Conservation (phyloP, 305 asterid genomes). For the Solanum aculeatissimum region DNA sequence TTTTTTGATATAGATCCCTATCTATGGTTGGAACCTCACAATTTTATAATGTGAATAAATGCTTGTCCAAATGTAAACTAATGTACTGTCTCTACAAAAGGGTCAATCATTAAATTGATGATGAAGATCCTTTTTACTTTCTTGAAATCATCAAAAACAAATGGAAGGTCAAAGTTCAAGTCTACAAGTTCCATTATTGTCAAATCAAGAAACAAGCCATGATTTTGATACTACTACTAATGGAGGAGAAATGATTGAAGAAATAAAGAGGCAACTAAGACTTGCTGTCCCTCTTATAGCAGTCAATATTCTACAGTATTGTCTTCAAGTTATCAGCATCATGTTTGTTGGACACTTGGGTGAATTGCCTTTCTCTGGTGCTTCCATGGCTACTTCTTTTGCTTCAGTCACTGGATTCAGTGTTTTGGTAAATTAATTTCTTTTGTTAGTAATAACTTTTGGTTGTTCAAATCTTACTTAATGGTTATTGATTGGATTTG, state of each 20-base stretch:
- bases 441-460: background rate
- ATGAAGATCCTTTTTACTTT: background rate
- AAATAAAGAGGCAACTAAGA: conserved; percentile 33
- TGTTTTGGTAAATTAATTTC: background rate
- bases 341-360: conserved; percentile 59
- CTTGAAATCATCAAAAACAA: background rate
- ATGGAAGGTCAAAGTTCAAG: conserved; percentile 7
- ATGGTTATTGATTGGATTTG: background rate
- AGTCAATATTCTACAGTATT: conserved; percentile 46
- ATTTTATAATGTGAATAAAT: background rate
- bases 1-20: background rate
- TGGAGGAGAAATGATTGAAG: conserved; percentile 20
- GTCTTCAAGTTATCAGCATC: conserved; percentile 45
- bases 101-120: background rate
- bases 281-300: conserved; percentile 54
- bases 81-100: background rate
- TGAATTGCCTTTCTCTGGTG: conserved; percentile 51
- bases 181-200: conserved; percentile 6
- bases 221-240: background rate
- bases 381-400: conserved; percentile 65
- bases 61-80: background rate
- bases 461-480: background rate
- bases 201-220: conserved; percentile 4
- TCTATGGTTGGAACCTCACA: background rate
- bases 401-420: conserved; percentile 48